Conservation (phyloP, 2,329 filamentous ascomycete species). For the Graphiopsis chlorocephala region DNA sequence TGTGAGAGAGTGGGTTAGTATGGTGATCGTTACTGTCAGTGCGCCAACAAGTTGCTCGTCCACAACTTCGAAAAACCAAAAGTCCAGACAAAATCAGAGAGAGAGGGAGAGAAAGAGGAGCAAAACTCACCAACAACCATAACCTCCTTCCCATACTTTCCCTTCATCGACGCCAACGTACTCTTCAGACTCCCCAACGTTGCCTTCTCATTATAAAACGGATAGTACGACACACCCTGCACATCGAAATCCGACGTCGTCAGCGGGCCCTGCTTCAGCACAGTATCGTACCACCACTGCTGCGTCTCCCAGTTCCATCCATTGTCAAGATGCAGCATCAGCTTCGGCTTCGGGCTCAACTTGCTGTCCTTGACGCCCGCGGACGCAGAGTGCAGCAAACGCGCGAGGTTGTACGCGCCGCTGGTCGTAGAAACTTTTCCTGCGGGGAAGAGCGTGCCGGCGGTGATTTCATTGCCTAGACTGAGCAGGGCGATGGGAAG, state of each 20-base stretch:
- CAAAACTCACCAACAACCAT: slow-evolving; percentile 12
- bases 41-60: neutral
- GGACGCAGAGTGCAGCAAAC: slow-evolving; percentile 31
- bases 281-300: slow-evolving; percentile 32
- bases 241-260: slow-evolving; percentile 28
- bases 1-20: slow-evolving; percentile 18
- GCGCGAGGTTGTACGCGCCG: slow-evolving; percentile 33
- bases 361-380: slow-evolving; percentile 30
- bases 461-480: slow-evolving; percentile 39
- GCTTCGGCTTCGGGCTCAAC: slow-evolving; percentile 26
- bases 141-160: slow-evolving; percentile 28
- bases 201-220: slow-evolving; percentile 31
- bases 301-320: slow-evolving; percentile 33
- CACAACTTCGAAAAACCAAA: neutral
- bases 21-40: neutral
- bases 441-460: slow-evolving; percentile 36
- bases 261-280: slow-evolving; percentile 28
- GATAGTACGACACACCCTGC: slow-evolving; percentile 32
- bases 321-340: slow-evolving; percentile 35
- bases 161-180: slow-evolving; percentile 23
- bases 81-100: neutral
- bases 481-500: slow-evolving; percentile 41
- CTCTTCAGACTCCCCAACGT: slow-evolving; percentile 25
- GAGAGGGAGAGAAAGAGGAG: neutral
- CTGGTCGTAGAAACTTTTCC: slow-evolving; percentile 30